phyloP scores from a whole-genome alignment of 116 monocot species.

The Cymodocea nodosa region DNA sequence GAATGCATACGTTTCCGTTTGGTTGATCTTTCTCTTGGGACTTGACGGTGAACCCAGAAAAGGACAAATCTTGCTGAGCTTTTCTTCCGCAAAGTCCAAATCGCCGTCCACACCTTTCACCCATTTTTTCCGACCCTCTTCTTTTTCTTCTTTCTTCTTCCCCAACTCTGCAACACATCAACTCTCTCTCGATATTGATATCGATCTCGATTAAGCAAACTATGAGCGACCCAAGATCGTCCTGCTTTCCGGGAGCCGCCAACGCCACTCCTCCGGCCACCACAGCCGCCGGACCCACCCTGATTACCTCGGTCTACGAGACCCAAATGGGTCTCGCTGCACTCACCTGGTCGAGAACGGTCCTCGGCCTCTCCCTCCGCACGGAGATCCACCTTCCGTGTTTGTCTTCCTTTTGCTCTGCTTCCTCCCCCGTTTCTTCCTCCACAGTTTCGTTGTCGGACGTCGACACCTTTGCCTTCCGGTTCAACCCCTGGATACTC shows the following conservation, averaged over 20 bases:
- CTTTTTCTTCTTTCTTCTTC: no score
- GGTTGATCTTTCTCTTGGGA: background rate
- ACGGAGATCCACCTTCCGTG: conserved; percentile 41
- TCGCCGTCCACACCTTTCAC: background rate
- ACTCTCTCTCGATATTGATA: background rate
- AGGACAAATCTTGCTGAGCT: background rate
- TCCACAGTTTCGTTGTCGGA: no score
- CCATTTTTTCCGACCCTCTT: background rate
- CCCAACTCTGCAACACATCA: background rate
- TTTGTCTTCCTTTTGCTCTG: background rate
- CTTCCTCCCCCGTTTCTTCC: background rate
- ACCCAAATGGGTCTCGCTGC: conserved; percentile 56
- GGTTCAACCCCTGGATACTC: conserved; percentile 56
- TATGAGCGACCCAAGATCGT: conserved; percentile 33
- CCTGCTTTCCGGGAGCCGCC: conserved; percentile 45
- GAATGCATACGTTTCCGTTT: no score
- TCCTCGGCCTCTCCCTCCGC: conserved; percentile 66
- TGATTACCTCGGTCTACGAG: conserved; percentile 74
- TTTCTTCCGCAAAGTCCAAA: background rate
- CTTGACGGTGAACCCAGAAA: background rate
- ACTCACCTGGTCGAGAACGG: conserved; percentile 73
- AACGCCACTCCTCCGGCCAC: conserved; percentile 14
- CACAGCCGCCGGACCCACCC: conserved; percentile 28
- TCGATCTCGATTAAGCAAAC: background rate
- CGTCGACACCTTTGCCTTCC: conserved; percentile 30